Evolutionary conservation across 208 protist genomes (phyloP).

Genomic region (Leishmania guyanensis): DNA sequence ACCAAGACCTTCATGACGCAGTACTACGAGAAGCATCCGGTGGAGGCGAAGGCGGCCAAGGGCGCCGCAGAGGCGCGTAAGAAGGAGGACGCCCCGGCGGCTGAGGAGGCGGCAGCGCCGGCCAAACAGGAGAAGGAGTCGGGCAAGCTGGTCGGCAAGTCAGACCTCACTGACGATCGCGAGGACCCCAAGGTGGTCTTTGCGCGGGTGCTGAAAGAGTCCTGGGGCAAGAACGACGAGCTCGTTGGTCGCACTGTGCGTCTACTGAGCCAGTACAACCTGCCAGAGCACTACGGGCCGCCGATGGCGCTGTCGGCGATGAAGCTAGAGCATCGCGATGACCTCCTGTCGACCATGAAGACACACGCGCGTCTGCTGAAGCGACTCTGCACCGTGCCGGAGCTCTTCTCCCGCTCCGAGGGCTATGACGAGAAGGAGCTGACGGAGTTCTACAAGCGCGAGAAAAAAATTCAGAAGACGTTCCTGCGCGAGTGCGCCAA

Average conservation of each 20-base stretch:
- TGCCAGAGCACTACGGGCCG: conserved; percentile 60
- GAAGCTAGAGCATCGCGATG: conserved; percentile 36
- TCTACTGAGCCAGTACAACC: conserved; percentile 74
- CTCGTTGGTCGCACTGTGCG: conserved; percentile 55
- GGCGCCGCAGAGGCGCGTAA: conserved; percentile 44
- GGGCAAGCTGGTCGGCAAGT: conserved; percentile 31
- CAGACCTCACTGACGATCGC: conserved; percentile 40
- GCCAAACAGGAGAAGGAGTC: conserved; percentile 14
- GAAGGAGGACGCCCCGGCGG: conserved; percentile 32
- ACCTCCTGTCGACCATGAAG: conserved; percentile 58
- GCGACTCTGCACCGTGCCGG: conserved; percentile 60
- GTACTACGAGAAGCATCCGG: conserved; percentile 79
- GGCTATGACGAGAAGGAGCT: conserved; percentile 63
- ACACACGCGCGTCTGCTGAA: conserved; percentile 58
- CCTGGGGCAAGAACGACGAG: conserved; percentile 35
- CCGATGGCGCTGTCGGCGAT: conserved; percentile 56
- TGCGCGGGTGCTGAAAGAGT: conserved; percentile 52
- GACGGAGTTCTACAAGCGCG: conserved; percentile 61
- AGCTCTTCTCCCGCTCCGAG: conserved; percentile 43
- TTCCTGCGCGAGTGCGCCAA: conserved; percentile 63
- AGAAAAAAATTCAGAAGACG: conserved; percentile 61
- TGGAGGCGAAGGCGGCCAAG: conserved; percentile 51
- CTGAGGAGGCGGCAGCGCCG: conserved; percentile 26
- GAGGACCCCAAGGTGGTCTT: conserved; percentile 44
- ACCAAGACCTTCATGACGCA: conserved; percentile 58